Base-by-base conservation (phyloP, 2,329 filamentous ascomycete species). In the Paraphoma chrysanthemicola region DNA sequence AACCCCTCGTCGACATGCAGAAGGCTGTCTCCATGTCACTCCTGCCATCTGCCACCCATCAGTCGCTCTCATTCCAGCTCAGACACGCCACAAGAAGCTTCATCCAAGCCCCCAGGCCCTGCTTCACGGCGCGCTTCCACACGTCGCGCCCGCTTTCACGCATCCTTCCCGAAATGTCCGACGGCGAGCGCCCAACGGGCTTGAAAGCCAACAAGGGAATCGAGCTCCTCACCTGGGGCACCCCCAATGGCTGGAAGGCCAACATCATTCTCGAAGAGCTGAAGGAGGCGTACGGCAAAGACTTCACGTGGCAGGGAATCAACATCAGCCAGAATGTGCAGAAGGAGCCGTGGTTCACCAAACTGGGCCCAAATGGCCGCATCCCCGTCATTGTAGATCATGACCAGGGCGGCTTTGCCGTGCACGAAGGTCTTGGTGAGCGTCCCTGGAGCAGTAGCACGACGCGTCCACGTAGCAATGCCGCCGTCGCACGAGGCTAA, bases 381-480 rank as follows among this genome's bases (percentile, higher is more conserved):
- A 89, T 89, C 63, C 86, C 87, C 1, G 86, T 84, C 45, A 83
- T 90, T 45, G 82, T 89, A 30, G 87, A 90, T 76, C 87, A 90
- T 62, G 86, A 90, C 73, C 82, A 85, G 59, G 78, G 79, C 53
- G 82, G 76, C 45, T 85, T 90, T 49, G 76, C 83, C 43, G 86
- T 81, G 46, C 75, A 78, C 66, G 79, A 82, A 59, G 79, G 79
- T 28, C 60, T 72, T 43, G 69, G 71, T 77, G 48, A 52, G 71
- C 60, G 31, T n/a, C n/a, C n/a, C n/a, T n/a, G n/a, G n/a, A n/a
- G n/a, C n/a, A n/a, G n/a, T n/a, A n/a, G n/a, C n/a, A n/a, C n/a
- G n/a, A n/a, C n/a, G n/a, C n/a, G n/a, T 33, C 38, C 9, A 23
- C 23, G 23, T 5, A 23, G 23, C 2, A 23, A 23, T 23, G 23